Evolutionary conservation across 83 land plant species (phyloP).

Genomic region (Picea engelmannii): DNA sequence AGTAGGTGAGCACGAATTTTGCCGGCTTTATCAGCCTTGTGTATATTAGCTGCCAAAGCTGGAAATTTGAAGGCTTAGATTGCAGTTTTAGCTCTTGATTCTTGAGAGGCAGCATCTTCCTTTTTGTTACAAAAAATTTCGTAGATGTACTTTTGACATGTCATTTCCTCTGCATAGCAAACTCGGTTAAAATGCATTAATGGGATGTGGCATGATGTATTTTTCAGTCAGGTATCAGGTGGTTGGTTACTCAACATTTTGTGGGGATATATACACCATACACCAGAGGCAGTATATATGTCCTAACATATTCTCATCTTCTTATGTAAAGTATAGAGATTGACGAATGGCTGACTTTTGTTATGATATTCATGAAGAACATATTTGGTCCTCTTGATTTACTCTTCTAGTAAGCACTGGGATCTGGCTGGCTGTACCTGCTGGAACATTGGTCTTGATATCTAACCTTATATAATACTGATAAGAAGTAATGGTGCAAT

Average conservation of each 20-base stretch:
- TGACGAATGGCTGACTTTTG: neutral
- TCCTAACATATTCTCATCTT: conserved; percentile 6
- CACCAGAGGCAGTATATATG: neutral
- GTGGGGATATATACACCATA: neutral
- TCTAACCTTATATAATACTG: too few relatives aligned
- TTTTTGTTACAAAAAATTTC: neutral
- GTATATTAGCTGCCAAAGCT: conserved; percentile 5
- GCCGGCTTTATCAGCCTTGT: conserved; percentile 8
- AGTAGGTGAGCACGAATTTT: neutral
- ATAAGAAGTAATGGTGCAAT: too few relatives aligned
- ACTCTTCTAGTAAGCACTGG: too few relatives aligned
- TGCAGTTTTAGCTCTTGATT: conserved; percentile 7
- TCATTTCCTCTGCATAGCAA: conserved; percentile 4
- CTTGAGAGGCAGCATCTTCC: conserved; percentile 7
- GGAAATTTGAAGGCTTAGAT: neutral
- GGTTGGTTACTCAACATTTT: conserved; percentile 3
- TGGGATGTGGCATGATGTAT: neutral
- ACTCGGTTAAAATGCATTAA: neutral
- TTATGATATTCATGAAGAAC: neutral
- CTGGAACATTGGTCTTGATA: too few relatives aligned
- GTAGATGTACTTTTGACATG: conserved; percentile 1
- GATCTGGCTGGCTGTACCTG: too few relatives aligned
- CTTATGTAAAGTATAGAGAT: conserved; percentile 3
- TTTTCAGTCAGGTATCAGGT: neutral
- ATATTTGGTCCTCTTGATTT: too few relatives aligned